Percentiles rank a stretch among this genome's conserved stretches.
Conservation (phyloP, 495 filamentous ascomycete genomes). For the Daldinia vernicosa region DNA sequence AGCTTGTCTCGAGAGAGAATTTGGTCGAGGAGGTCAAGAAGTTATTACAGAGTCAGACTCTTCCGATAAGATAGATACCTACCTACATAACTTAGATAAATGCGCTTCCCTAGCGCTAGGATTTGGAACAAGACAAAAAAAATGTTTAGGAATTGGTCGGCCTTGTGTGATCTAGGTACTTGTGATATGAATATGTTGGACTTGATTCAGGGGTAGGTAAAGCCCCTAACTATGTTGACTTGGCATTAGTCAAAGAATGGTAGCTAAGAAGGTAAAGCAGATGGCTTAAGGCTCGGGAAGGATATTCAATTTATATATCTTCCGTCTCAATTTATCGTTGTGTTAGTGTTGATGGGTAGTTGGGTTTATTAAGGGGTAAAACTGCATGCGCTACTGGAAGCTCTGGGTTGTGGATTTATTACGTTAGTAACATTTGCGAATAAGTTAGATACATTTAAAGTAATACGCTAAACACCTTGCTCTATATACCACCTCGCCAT, state of each 20-base stretch:
- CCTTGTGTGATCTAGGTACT: not conserved
- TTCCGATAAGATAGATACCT: slow-evolving; percentile 31
- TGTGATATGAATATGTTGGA: not conserved
- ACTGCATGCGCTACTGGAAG: no score
- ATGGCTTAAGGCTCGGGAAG: no score
- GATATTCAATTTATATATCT: no score
- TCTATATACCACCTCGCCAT: not conserved
- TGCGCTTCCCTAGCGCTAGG: not conserved
- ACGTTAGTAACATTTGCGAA: not conserved
- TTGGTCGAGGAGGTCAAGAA: slow-evolving; percentile 69
- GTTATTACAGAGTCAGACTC: slow-evolving; percentile 36
- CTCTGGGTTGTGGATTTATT: not conserved
- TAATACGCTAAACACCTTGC: not conserved
- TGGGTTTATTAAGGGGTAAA: no score
- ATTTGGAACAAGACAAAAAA: slow-evolving; percentile 6
- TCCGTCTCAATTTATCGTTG: no score
- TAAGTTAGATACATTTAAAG: not conserved
- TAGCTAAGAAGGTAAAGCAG: no score
- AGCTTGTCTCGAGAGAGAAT: slow-evolving; percentile 61
- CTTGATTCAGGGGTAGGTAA: not conserved
- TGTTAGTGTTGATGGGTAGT: no score
- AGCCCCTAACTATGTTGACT: no score
- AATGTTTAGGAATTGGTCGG: not conserved
- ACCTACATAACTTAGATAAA: not conserved
- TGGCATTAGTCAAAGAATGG: no score